Evolutionary conservation across 23 red algal genomes (phyloP), one percentile per base, ranked within the genome.

Genomic region (Gracilaria domingensis): DNA sequence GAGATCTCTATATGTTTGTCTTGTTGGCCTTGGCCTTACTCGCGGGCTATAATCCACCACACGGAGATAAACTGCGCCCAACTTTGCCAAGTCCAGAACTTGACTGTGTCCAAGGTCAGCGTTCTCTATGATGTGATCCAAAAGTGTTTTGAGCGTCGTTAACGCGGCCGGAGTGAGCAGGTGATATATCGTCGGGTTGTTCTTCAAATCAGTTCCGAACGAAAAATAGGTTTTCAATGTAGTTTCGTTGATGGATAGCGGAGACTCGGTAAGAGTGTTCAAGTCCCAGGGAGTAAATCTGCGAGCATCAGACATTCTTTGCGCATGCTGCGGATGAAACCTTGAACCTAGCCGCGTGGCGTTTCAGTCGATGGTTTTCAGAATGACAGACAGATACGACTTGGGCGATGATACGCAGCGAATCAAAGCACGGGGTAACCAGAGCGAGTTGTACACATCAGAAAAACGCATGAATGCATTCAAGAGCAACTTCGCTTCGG

Each of bases 201-300:
- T 24, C 38, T 73, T 44, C 33, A 40, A 14, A 17, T 44, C 33
- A 42, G 42, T 29, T 73, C 67, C 67, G 28, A 40, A 44, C 8
- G 67, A 35, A 8, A 35, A 20, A n/a, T 73, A 73, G 17, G 67
- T 73, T 44, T 73, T 35, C 38, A 73, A 37, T 40, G 67, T 29
- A 23, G 67, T 73, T 37, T 73, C 36, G 20, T 73, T 44, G 35
- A 73, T 73, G 33, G 23, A n/a, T 18, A 73, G 7, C 11, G 67
- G 67, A 20, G 12, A 23, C 33, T 37, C 3, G 44, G 44, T 4
- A 8, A 73, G 17, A 42, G 35, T 42, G 34, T 73, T 73, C 35
- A 73, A 73, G 34, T 73, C 67, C 67, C 67, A 73, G 35, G 67
- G 67, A 73, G 67, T 73, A 44, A 23, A 73, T 73, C 67, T 73